phyloP scores from a whole-genome alignment of 1,284 basidiomycete genomes.

The Marasmius oreades region DNA sequence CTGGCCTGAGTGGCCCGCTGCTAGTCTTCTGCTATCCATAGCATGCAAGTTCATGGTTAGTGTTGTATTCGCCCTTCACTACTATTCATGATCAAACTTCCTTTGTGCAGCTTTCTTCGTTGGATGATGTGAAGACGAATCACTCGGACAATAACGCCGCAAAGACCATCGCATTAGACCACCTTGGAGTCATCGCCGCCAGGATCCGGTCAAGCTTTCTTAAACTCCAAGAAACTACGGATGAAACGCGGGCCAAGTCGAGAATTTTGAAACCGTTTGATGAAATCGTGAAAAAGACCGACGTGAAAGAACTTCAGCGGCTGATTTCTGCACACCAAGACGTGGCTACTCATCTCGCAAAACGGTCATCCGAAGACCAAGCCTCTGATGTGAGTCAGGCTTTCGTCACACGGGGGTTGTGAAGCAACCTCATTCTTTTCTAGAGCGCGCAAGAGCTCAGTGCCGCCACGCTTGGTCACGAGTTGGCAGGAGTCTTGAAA shows the following conservation, averaged over 20 bases:
- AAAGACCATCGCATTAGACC: conserved; percentile 87
- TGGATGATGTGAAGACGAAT: conserved; percentile 21
- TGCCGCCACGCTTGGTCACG: conserved; percentile 71
- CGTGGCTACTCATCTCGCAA: conserved; percentile 61
- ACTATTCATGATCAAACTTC: background rate
- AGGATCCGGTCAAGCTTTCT: conserved; percentile 62
- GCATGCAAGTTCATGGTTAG: conserved; percentile 82
- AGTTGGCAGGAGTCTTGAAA: conserved; percentile 50
- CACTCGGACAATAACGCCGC: conserved; percentile 75
- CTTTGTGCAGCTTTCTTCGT: conserved; percentile 26
- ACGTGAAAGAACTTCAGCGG: conserved; percentile 50
- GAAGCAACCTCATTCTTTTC: background rate
- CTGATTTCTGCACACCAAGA: conserved; percentile 61
- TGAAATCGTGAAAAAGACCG: conserved; percentile 60
- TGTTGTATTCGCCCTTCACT: background rate
- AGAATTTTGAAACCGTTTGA: conserved; percentile 56
- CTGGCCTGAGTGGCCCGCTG: conserved; percentile 97
- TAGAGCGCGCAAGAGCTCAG: conserved; percentile 78
- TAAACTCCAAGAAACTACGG: conserved; percentile 42
- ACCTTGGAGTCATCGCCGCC: conserved; percentile 89
- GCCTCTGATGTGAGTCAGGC: conserved; percentile 60
- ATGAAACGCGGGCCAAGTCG: conserved; percentile 24
- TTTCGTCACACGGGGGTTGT: background rate
- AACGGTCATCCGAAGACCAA: conserved; percentile 71
- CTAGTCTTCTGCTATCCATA: conserved; percentile 75